A percentile compares a stretch with the other conserved stretches of the same genome.
Conservation (phyloP, 768 basidiomycete species). For the Mycena amicta region DNA sequence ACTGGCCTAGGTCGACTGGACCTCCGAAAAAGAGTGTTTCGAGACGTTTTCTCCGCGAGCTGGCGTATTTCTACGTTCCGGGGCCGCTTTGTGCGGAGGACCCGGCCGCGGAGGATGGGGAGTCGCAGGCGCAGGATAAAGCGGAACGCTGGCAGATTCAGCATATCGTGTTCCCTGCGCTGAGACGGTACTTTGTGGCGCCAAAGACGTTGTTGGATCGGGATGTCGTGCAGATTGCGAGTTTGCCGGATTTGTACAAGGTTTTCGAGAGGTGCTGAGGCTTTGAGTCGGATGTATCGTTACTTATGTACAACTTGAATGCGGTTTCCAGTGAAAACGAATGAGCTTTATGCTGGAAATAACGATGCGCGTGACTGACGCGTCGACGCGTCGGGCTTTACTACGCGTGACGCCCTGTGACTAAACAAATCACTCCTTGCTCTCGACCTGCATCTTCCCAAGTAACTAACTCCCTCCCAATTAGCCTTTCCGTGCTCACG, state of each 20-base stretch:
- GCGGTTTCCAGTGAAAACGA: too few relatives aligned
- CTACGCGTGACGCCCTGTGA: too few relatives aligned
- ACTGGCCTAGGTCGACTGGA: constrained; percentile 97
- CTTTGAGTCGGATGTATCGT: too few relatives aligned
- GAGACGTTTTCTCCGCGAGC: constrained; percentile 80
- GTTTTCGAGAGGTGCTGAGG: constrained; percentile 90
- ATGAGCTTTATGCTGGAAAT: too few relatives aligned
- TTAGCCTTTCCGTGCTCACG: too few relatives aligned
- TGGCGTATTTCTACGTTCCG: constrained; percentile 90
- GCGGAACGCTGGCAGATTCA: constrained; percentile 85
- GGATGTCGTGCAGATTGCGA: constrained; percentile 87
- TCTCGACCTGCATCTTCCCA: too few relatives aligned
- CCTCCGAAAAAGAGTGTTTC: constrained; percentile 83
- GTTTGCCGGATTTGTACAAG: constrained; percentile 87
- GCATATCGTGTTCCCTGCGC: constrained; percentile 86
- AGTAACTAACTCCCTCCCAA: too few relatives aligned
- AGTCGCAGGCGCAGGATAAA: constrained; percentile 48
- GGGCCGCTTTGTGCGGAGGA: constrained; percentile 43
- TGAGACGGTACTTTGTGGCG: constrained; percentile 73
- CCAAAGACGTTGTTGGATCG: constrained; percentile 67
- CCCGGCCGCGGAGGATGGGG: constrained; percentile 25
- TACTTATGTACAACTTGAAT: too few relatives aligned
- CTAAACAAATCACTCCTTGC: too few relatives aligned
- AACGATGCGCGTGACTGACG: too few relatives aligned
- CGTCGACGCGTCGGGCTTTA: too few relatives aligned